A percentile compares a stretch with the other conserved stretches of the same genome.
Conservation (phyloP, 768 basidiomycete species). For the Boletus sp. region DNA sequence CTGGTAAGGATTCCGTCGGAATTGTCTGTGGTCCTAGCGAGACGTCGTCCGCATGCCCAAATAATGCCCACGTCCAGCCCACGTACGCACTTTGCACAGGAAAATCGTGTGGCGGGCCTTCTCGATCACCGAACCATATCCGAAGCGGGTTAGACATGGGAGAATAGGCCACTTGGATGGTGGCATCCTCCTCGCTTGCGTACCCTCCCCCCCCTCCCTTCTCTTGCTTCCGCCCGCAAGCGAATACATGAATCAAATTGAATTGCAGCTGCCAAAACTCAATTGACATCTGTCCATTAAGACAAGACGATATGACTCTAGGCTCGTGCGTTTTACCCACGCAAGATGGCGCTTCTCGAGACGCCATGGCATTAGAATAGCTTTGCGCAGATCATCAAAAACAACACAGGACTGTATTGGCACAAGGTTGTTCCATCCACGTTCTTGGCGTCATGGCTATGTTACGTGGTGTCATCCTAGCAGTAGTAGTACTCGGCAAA, state of each 20-base stretch:
- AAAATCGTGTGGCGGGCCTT: background rate
- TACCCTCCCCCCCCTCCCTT: background rate
- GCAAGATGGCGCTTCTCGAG: background rate
- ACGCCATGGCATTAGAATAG: background rate
- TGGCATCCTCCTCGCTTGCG: background rate
- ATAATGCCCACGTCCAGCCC: background rate
- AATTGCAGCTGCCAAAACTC: slow-evolving; percentile 22
- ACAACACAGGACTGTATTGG: background rate
- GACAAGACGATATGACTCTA: background rate
- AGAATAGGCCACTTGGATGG: background rate
- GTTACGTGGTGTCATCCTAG: no score
- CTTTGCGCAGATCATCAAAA: background rate
- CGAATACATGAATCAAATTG: slow-evolving; percentile 8
- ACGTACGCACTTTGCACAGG: background rate
- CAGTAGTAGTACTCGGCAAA: no score
- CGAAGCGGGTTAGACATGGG: slow-evolving; percentile 1
- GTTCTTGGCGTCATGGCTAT: no score
- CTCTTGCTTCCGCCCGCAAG: background rate
- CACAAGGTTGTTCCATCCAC: no score
- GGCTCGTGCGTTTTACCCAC: slow-evolving; percentile 7
- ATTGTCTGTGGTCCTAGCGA: background rate
- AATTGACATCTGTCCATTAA: slow-evolving; percentile 2
- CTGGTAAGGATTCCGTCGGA: background rate
- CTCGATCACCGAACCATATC: background rate
- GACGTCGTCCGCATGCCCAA: background rate